These are phyloP conservation scores for Suillus clintonianus DNA, from an alignment of 768 basidiomycete genomes.

Conservation along the genomic window DNA sequence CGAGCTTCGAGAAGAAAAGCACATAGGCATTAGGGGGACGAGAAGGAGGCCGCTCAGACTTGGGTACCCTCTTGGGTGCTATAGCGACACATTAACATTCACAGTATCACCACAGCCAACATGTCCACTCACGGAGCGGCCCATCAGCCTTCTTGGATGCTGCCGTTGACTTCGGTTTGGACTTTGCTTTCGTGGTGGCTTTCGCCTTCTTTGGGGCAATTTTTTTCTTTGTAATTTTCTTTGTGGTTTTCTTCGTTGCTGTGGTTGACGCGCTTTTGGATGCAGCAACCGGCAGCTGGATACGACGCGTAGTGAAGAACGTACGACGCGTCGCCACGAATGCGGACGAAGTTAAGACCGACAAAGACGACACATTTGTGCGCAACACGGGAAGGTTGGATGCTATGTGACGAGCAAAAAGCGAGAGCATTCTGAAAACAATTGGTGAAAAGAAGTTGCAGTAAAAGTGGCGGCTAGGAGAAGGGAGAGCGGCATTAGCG, in stretches of 20 bases:
- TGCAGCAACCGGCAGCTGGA: constrained; percentile 13
- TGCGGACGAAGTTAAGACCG: neutral
- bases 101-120: neutral
- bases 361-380: constrained; percentile 5
- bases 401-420: constrained; percentile 13
- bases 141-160: constrained; percentile 9
- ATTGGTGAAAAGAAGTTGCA: neutral
- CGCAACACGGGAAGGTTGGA: neutral
- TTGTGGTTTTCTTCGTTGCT: constrained; percentile 6
- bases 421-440: constrained; percentile 14
- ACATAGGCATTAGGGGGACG: constrained; percentile 26
- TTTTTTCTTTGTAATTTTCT: constrained; percentile 8
- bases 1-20: constrained; percentile 22
- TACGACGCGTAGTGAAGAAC: constrained; percentile 22
- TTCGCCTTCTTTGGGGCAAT: constrained; percentile 8
- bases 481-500: neutral
- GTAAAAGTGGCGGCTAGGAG: neutral
- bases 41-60: constrained; percentile 26
- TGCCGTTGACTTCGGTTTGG: neutral
- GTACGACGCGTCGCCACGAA: constrained; percentile 23
- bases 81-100: neutral
- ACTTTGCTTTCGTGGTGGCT: constrained; percentile 9
- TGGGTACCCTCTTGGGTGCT: constrained; percentile 15
- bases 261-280: constrained; percentile 1
- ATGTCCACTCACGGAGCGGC: constrained; percentile 16